Conservation (phyloP, 768 basidiomycete genomes). For the Lanmaoa pseudosensibilis region DNA sequence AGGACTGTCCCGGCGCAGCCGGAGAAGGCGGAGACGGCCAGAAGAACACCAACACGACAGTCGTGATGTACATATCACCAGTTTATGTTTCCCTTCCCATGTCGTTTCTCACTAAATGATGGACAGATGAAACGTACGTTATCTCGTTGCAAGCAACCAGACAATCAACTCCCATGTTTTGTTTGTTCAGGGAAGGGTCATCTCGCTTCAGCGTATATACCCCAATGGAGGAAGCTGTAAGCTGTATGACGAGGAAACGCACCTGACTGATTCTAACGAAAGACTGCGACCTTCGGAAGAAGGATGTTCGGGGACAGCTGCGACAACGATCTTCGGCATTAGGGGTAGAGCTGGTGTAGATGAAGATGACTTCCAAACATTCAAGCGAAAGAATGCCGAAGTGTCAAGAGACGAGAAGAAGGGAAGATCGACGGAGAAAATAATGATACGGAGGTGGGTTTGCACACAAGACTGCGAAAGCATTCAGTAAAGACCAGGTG, state of each 20-base stretch:
- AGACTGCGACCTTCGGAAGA: slow-evolving; percentile 68
- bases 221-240: slow-evolving; percentile 90
- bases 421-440: slow-evolving; percentile 44
- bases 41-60: slow-evolving; percentile 28
- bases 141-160: slow-evolving; percentile 69
- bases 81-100: slow-evolving; percentile 38
- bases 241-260: slow-evolving; percentile 79
- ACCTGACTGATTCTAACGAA: no score
- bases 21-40: slow-evolving; percentile 23
- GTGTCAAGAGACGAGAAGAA: slow-evolving; percentile 60
- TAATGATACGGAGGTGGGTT: no score
- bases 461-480: slow-evolving; percentile 40
- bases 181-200: slow-evolving; percentile 86
- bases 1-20: slow-evolving; percentile 63
- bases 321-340: slow-evolving; percentile 26
- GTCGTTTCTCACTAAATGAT: background rate
- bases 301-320: slow-evolving; percentile 42
- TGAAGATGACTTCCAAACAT: slow-evolving; percentile 90
- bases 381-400: slow-evolving; percentile 63
- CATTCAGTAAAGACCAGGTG: slow-evolving; percentile 30
- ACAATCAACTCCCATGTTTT: slow-evolving; percentile 80
- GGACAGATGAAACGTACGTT: slow-evolving; percentile 74
- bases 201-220: slow-evolving; percentile 81
- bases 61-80: slow-evolving; percentile 73
- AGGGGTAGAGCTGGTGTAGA: slow-evolving; percentile 72